Conservation (phyloP, 2,329 filamentous ascomycete genomes). For the Botrytis elliptica region DNA sequence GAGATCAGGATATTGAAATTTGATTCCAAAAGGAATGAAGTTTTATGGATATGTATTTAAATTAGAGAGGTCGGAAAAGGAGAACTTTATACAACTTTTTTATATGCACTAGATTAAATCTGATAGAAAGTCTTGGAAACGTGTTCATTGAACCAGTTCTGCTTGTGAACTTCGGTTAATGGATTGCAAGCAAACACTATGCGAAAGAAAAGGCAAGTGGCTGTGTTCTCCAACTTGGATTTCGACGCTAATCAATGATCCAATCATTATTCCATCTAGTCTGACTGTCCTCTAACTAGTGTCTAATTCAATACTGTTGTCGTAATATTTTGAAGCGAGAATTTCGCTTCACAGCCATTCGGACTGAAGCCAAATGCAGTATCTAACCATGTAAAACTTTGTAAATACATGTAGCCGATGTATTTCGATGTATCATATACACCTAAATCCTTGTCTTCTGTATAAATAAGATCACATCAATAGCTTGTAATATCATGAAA, state of each 20-base stretch:
- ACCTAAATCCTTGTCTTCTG: background rate
- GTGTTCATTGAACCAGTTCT: background rate
- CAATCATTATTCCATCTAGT: background rate
- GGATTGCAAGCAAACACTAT: background rate
- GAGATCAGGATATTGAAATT: background rate
- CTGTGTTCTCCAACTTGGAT: background rate
- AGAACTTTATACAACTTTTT: background rate
- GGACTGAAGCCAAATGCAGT: background rate
- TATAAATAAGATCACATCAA: background rate
- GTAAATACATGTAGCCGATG: background rate
- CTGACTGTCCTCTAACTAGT: background rate
- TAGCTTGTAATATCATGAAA: background rate
- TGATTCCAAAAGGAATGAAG: background rate
- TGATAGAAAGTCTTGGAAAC: background rate
- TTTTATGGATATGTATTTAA: background rate
- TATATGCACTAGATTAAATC: accelerated
- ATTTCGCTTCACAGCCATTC: background rate
- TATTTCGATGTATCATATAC: background rate
- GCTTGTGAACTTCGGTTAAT: background rate
- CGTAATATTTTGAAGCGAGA: background rate
- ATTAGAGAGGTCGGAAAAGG: accelerated
- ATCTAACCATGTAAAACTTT: background rate
- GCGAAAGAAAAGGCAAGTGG: background rate
- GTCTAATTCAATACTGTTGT: background rate
- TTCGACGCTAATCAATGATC: background rate